These are phyloP conservation scores for Pythium chondricola DNA, from an alignment of 352 stramenopile genomes.

Conservation along the genomic window DNA sequence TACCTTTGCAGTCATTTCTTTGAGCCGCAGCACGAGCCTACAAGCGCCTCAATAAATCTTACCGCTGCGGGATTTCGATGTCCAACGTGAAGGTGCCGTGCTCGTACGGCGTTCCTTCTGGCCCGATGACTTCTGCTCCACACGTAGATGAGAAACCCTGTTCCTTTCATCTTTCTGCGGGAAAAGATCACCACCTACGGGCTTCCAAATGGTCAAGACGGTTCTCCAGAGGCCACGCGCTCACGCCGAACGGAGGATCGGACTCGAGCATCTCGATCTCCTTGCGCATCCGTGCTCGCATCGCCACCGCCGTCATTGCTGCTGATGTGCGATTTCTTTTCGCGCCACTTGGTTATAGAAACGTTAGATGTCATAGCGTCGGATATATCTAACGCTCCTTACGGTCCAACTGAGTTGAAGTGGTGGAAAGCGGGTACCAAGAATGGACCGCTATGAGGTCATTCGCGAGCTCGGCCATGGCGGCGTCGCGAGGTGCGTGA, in stretches of 20 bases:
- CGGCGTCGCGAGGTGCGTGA: conserved; percentile 52
- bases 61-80: conserved; percentile 71
- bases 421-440: neutral
- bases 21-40: too few relatives aligned
- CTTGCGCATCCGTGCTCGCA: conserved; percentile 75
- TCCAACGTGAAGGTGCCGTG: conserved; percentile 67
- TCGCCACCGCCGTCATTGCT: conserved; percentile 59
- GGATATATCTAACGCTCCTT: conserved; percentile 10
- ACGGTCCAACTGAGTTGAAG: conserved; percentile 11
- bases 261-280: conserved; percentile 81
- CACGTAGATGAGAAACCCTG: neutral
- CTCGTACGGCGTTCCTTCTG: conserved; percentile 78
- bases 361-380: conserved; percentile 1
- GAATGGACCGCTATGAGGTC: conserved; percentile 46
- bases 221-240: conserved; percentile 71
- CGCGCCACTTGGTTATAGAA: conserved; percentile 1
- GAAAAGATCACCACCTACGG: too few relatives aligned
- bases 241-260: conserved; percentile 69
- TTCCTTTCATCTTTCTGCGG: too few relatives aligned
- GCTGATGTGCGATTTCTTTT: conserved; percentile 6
- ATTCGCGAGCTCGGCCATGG: conserved; percentile 46
- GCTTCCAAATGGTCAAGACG: conserved; percentile 70
- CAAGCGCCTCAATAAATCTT: too few relatives aligned
- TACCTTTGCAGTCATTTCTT: too few relatives aligned
- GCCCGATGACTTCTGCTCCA: conserved; percentile 64